Evolutionary conservation across 192 early-diverging fungal genomes (phyloP), one percentile per base, ranked within the genome.

Genomic region (Rhizophlyctis rosea): DNA sequence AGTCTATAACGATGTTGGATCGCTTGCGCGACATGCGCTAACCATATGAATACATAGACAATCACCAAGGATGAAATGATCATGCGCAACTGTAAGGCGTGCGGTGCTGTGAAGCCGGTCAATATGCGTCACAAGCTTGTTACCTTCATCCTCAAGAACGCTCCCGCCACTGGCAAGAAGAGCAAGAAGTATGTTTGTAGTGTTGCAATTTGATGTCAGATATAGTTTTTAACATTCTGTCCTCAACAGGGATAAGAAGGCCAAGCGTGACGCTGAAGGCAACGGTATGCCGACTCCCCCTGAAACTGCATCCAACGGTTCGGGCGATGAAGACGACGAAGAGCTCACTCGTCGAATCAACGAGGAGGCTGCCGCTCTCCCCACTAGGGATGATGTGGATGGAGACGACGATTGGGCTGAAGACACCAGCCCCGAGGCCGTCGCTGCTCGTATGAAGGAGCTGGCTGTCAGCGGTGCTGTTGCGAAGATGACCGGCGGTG

Each of bases 121-220:
- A 93, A 95, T 67, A 92, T 90, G 81, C 78, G 85, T 48, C 96
- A 98, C 61, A 90, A 91, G 69, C 82, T 97, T 58, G 76, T 87
- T 47, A 89, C 90, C 7, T 98, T 72, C 72, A 96, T 98, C 62
- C 52, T 95, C 66, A 95, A 94, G 81, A 88, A 98, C 77, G 93
- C 92, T 56, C 94, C 95, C 48, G 81, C 61, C 3, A 27, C 57
- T 18, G 35, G 59, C 5, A 66, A 71, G 52, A 69, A 56, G 57
- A 27, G 9, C 55, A 70, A 70, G 51, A 53, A 57, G 62, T 57
- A 23, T 3, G 44, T 61, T 4, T 51, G 3, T 44, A 13, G 39
- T 44, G 18, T 44, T 7, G 18, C 39, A 44, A 44, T 13, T 13
- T 44, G 18, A 44, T 44, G 39, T 44, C n/a, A 24, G 24, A 3